Conservation (phyloP, 2,329 filamentous ascomycete genomes). For the Colletotrichum aenigma region DNA sequence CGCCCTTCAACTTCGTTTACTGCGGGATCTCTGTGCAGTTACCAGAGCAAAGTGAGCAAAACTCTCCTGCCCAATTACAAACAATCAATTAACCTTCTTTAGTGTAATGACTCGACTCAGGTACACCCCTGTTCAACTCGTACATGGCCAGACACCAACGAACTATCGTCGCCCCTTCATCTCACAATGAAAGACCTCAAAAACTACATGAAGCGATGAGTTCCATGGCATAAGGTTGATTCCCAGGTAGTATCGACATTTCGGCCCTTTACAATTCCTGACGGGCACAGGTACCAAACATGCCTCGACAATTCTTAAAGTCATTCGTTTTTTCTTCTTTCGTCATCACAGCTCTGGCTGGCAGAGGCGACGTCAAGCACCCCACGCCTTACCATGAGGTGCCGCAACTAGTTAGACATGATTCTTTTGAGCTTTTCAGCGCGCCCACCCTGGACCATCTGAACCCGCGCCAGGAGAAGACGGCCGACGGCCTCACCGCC, state of each 20-base stretch:
- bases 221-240: too few species aligned
- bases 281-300: neutral
- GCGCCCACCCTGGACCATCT: neutral
- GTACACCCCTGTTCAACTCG: neutral
- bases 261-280: neutral
- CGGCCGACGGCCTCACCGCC: neutral
- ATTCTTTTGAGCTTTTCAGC: neutral
- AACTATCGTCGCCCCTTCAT: neutral
- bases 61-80: neutral
- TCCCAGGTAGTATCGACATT: neutral
- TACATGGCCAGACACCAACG: neutral
- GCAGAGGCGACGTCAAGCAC: neutral
- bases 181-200: neutral
- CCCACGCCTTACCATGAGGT: neutral
- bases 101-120: neutral
- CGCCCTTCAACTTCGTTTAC: neutral
- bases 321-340: neutral
- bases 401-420: neutral
- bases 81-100: neutral
- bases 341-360: neutral
- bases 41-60: neutral
- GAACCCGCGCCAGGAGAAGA: neutral
- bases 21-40: fast-evolving
- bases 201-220: neutral
- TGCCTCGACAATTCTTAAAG: neutral